Evolutionary conservation across 169 alveolate genomes (phyloP).

Genomic region (Theileria annulata): DNA sequence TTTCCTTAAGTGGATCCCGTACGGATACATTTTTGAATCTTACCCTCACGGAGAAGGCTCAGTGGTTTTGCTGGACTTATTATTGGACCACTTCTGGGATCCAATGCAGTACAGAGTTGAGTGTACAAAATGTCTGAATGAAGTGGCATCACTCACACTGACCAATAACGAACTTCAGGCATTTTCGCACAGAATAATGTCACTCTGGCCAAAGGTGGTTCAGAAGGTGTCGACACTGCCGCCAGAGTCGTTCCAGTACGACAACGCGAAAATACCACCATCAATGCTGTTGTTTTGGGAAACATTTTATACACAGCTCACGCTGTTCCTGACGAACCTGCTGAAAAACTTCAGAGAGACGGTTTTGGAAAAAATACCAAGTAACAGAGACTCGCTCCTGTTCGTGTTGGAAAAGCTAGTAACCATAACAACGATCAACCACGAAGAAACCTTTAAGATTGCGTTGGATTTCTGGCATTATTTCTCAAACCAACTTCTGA

Average conservation of each 20-base stretch:
- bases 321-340: constrained; percentile 80
- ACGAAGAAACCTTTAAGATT: constrained; percentile 96
- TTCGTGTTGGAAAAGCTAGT: constrained; percentile 69
- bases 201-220: constrained; percentile 81
- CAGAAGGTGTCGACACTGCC: constrained; percentile 79
- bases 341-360: constrained; percentile 72
- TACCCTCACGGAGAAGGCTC: constrained; percentile 69
- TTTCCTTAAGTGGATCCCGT: constrained; percentile 93
- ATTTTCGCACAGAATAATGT: constrained; percentile 68
- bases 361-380: constrained; percentile 64
- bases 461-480: constrained; percentile 96
- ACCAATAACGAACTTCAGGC: constrained; percentile 69
- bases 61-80: constrained; percentile 71
- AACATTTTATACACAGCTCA: constrained; percentile 82
- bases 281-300: constrained; percentile 82
- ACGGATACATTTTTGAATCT: constrained; percentile 89
- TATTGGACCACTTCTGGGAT: constrained; percentile 89
- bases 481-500: constrained; percentile 83
- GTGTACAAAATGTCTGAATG: constrained; percentile 90
- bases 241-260: constrained; percentile 73
- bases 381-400: constrained; percentile 63
- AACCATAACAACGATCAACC: constrained; percentile 73
- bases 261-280: constrained; percentile 79
- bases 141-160: constrained; percentile 84
- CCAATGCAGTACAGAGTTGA: constrained; percentile 86